Evolutionary conservation across 495 filamentous ascomycete species (phyloP).

Genomic region (Cudoniella acicularis): DNA sequence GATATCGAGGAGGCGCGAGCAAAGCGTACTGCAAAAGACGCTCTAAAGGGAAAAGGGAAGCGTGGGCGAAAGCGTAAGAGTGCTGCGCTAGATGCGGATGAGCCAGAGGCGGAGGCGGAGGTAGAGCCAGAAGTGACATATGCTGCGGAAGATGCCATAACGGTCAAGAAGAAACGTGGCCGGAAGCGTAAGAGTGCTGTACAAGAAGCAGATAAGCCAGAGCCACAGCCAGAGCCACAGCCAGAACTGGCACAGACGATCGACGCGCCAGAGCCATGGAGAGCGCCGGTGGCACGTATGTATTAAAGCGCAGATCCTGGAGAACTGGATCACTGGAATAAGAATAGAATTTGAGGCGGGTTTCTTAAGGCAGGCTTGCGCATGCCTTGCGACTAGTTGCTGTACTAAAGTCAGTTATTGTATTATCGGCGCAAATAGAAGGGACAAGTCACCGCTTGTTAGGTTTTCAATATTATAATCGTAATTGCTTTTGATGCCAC

Average conservation of each 20-base stretch:
- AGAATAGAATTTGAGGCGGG: slow-evolving; percentile 1
- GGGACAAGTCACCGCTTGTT: neutral
- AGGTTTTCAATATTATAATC: neutral
- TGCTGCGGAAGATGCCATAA: slow-evolving; percentile 22
- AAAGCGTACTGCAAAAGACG: slow-evolving; percentile 24
- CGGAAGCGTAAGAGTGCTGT: slow-evolving; percentile 26
- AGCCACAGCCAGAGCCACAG: slow-evolving; percentile 9
- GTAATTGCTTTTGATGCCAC: neutral
- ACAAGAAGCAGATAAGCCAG: slow-evolving; percentile 8
- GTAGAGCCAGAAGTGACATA: too few species aligned
- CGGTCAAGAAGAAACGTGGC: slow-evolving; percentile 13
- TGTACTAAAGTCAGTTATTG: slow-evolving; percentile 1
- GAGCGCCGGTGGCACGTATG: slow-evolving; percentile 14
- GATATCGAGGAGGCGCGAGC: slow-evolving; percentile 32
- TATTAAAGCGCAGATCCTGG: slow-evolving; percentile 10
- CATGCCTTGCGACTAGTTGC: neutral
- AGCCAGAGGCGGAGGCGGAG: too few species aligned
- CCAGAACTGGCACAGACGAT: too few species aligned
- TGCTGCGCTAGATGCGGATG: too few species aligned
- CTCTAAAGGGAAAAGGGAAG: slow-evolving; percentile 15
- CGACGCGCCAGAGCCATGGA: slow-evolving; percentile 10
- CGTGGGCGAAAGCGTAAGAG: slow-evolving; percentile 27
- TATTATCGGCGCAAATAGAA: slow-evolving; percentile 3
- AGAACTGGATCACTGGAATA: neutral
- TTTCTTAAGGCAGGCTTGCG: neutral